Conservation (phyloP, 1,284 basidiomycete genomes). For the Gomphus bonarii region DNA sequence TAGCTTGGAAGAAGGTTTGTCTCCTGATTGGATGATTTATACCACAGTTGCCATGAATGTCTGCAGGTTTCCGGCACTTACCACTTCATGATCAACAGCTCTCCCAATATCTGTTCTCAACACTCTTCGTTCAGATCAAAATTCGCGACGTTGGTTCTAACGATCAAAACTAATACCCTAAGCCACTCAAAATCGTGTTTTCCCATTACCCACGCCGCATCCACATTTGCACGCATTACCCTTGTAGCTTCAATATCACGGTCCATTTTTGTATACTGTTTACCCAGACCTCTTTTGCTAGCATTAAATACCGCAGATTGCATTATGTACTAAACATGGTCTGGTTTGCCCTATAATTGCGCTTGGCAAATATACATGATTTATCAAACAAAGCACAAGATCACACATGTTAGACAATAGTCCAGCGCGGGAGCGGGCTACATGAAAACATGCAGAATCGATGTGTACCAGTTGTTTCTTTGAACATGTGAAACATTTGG, state of each 20-base stretch:
- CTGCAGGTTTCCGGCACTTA: slow-evolving; percentile 74
- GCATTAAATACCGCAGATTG: not conserved
- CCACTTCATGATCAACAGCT: slow-evolving; percentile 77
- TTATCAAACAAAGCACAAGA: not conserved
- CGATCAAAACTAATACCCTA: not conserved
- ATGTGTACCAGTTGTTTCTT: not conserved
- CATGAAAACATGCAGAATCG: not conserved
- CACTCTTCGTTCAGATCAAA: slow-evolving; percentile 64
- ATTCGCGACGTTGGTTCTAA: slow-evolving; percentile 28
- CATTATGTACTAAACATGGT: not conserved
- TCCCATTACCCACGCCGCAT: no score
- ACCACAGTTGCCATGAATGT: not conserved
- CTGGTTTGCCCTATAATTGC: not conserved
- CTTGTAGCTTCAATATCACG: not conserved
- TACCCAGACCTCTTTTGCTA: not conserved
- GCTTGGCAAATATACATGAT: slow-evolving; percentile 1
- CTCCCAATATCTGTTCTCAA: slow-evolving; percentile 81
- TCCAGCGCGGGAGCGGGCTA: not conserved
- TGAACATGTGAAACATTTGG: no score
- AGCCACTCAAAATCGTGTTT: not conserved
- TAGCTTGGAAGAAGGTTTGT: slow-evolving; percentile 60
- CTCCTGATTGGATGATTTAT: not conserved
- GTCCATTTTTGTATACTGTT: not conserved
- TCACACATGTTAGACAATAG: not conserved
- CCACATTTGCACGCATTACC: not conserved